Base-by-base conservation (phyloP, 2,329 filamentous ascomycete species). In the Cladosporium sp. region DNA sequence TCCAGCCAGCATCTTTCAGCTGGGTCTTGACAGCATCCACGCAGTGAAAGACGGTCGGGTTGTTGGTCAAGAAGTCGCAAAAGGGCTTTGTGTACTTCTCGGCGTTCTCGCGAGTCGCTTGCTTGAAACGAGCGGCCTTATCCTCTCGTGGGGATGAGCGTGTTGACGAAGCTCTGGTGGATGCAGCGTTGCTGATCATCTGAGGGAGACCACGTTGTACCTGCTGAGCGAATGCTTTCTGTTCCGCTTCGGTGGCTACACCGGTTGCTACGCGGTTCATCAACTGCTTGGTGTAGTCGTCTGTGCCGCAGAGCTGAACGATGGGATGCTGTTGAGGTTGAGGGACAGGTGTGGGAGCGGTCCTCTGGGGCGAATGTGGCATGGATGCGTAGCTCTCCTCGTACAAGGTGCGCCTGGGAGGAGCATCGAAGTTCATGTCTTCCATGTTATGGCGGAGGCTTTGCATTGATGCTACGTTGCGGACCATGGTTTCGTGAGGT, bases 21-120 rank as follows among this genome's bases (percentile, higher is more conserved):
- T 93, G 89, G 65, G 84, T 82, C 73, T 89, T 88, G 76, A 97
- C 92, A 72, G 92, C 87, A 66, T 88, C 86, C 31, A 97, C 93
- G 1, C 92, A 88, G 74, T 99, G 95, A 78, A 96, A 99, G 56
- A 97, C 87, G 10, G 95, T 98, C 0, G 95, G 95, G 75, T 97
- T 97, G 68, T 91, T 85, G 53, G 88, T 91, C 81, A 98, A 86
- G 76, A 97, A 98, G 62, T 92, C 85, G 76, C 90, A 89, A 77
- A 96, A 76, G 8, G 74, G 74, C 65, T 74, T 69, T 12, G 69
- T 68, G 64, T 75, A 76, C 18, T 69, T 69, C 10, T 65, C 69
- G 18, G 74, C 74, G 59, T 75, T 74, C 28, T 70, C 62, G 12
- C 65, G 65, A 14, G 70, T 76, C 12, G 71, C 73, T 35, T 62